Evolutionary conservation across 345 rosid genomes (phyloP).

Genomic region (Salix caprea): DNA sequence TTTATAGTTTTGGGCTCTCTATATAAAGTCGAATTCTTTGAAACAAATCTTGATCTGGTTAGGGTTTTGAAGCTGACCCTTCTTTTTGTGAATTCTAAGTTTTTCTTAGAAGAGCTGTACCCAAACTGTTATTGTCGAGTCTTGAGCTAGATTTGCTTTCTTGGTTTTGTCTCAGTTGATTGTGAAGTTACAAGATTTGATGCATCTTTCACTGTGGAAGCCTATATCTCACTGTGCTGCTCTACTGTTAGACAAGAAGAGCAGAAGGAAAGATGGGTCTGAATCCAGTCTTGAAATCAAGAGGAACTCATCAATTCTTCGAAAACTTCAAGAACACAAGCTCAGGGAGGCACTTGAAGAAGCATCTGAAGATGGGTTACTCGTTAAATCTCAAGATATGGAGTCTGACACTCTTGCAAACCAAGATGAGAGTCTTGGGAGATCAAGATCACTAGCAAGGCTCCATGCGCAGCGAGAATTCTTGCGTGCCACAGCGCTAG

Average conservation of each 20-base stretch:
- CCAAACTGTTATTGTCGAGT: not conserved
- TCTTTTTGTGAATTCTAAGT: slow-evolving; percentile 9
- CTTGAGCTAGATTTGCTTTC: slow-evolving; percentile 20
- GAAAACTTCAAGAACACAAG: slow-evolving; percentile 73
- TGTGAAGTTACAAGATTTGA: slow-evolving; percentile 31
- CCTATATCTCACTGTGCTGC: slow-evolving; percentile 98
- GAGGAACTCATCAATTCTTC: slow-evolving; percentile 48
- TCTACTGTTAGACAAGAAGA: slow-evolving; percentile 81
- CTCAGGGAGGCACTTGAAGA: slow-evolving; percentile 93
- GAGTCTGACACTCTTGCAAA: slow-evolving; percentile 45
- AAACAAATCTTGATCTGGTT: slow-evolving; percentile 34
- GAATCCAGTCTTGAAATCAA: slow-evolving; percentile 47
- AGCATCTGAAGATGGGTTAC: slow-evolving; percentile 92
- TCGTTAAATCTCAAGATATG: slow-evolving; percentile 74
- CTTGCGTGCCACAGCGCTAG: slow-evolving; percentile 82
- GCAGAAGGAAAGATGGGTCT: slow-evolving; percentile 64
- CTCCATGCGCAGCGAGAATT: slow-evolving; percentile 91
- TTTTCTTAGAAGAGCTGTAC: slow-evolving; percentile 29
- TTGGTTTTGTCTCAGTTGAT: slow-evolving; percentile 22
- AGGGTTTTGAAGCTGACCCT: slow-evolving; percentile 14
- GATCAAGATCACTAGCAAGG: slow-evolving; percentile 94
- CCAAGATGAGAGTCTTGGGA: slow-evolving; percentile 67
- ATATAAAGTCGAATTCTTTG: slow-evolving; percentile 15
- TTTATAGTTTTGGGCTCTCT: not conserved
- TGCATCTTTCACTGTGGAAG: slow-evolving; percentile 99